Evolutionary conservation across 495 filamentous ascomycete genomes (phyloP).

Genomic region (Neurospora discreta): DNA sequence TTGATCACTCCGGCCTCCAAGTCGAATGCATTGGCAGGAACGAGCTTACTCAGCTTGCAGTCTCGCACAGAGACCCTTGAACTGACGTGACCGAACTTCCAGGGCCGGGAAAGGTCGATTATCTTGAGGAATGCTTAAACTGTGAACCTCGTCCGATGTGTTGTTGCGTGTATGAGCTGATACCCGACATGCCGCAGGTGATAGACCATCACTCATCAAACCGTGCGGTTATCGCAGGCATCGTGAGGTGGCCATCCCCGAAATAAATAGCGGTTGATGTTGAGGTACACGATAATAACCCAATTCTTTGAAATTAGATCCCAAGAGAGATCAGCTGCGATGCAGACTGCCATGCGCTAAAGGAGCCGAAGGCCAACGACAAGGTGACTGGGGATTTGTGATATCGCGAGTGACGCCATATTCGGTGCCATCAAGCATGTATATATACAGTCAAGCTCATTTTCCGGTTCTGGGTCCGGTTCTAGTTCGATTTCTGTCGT

Average conservation of each 20-base stretch:
- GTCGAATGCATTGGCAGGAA: background rate
- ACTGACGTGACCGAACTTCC: background rate
- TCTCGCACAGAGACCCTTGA: background rate
- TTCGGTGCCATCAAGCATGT: background rate
- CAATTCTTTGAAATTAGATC: background rate
- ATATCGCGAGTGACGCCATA: background rate
- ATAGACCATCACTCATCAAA: background rate
- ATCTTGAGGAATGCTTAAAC: constrained; percentile 3
- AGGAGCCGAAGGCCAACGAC: background rate
- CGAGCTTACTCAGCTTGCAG: background rate
- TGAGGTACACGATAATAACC: background rate
- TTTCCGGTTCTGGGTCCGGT: background rate
- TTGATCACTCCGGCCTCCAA: background rate
- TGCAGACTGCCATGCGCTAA: background rate
- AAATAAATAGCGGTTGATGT: background rate
- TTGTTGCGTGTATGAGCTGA: constrained; percentile 1
- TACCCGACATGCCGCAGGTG: background rate
- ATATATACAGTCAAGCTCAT: background rate
- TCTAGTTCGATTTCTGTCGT: background rate
- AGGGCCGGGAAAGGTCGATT: constrained; percentile 6
- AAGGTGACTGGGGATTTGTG: background rate
- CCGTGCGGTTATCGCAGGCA: background rate
- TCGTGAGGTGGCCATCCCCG: background rate
- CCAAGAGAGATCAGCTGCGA: constrained; percentile 4
- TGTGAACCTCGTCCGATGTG: constrained; percentile 8